Conservation (phyloP, 805 yeast species). For the Candida boidinii region DNA sequence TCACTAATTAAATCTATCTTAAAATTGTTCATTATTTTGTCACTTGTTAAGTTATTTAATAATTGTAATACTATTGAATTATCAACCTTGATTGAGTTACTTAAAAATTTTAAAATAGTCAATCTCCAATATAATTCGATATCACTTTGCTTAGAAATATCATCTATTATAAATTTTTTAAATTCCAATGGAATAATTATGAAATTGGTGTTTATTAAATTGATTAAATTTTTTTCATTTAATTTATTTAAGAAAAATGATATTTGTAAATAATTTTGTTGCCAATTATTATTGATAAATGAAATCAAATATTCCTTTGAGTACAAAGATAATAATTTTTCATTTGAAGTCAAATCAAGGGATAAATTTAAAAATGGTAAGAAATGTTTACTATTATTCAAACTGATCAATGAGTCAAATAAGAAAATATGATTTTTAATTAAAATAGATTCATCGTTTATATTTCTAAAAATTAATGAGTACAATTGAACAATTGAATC, state of each 20-base stretch:
- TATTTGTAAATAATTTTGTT: constrained; percentile 24
- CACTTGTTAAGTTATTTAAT: constrained; percentile 6
- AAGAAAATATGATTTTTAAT: constrained; percentile 37
- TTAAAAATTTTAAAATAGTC: constrained; percentile 30
- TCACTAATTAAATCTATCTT: constrained; percentile 34
- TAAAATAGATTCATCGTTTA: constrained; percentile 33
- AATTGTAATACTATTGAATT: constrained; percentile 14
- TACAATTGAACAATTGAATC: constrained; percentile 34
- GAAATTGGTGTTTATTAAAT: constrained; percentile 3
- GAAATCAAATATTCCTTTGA: constrained; percentile 39
- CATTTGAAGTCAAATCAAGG: constrained; percentile 31
- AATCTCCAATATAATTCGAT: constrained; percentile 50
- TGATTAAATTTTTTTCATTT: constrained; percentile 17
- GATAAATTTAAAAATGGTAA: constrained; percentile 40
- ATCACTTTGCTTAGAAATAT: constrained; percentile 7
- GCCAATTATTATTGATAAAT: constrained; percentile 37
- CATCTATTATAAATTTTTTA: constrained; percentile 18
- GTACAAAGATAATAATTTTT: constrained; percentile 35
- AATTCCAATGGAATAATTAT: constrained; percentile 25
- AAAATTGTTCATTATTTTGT: constrained; percentile 16
- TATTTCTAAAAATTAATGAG: constrained; percentile 45
- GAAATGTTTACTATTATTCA: constrained; percentile 29
- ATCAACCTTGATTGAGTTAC: constrained; percentile 18
- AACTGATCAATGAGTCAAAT: constrained; percentile 29
- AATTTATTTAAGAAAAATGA: constrained; percentile 34